phyloP scores from a whole-genome alignment of 805 yeast genomes.

The Brettanomyces nanus region DNA sequence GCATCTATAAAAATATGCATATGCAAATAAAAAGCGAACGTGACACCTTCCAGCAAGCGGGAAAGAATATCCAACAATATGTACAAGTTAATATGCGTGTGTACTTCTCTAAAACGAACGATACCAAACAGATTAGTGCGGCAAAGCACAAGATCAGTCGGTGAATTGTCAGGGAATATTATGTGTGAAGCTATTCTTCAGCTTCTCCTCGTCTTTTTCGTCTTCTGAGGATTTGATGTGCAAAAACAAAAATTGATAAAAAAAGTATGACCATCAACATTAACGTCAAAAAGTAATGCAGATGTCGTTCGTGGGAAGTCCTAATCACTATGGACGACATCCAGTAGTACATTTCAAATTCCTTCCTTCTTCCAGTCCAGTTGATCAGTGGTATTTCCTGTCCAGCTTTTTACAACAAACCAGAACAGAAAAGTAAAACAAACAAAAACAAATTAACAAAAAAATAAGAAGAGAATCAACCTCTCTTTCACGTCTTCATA shows the following conservation, averaged over 20 bases:
- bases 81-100: background rate
- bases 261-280: too few species aligned
- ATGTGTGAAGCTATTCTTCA: background rate
- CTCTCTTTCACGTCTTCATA: background rate
- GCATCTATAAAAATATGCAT: slow-evolving; percentile 2
- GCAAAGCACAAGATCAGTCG: background rate
- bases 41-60: background rate
- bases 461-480: too few species aligned
- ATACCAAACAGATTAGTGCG: background rate
- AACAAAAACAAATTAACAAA: too few species aligned
- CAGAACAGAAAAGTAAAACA: too few species aligned
- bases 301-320: background rate
- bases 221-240: too few species aligned
- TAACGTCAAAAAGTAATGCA: too few species aligned
- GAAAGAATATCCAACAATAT: slow-evolving; percentile 2
- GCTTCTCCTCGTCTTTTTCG: too few species aligned
- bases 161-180: background rate
- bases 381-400: background rate
- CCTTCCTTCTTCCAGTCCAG: background rate
- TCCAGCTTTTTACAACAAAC: too few species aligned
- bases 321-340: background rate
- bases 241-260: too few species aligned
- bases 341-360: background rate
- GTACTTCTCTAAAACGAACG: background rate
- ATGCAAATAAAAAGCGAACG: background rate